Evolutionary conservation across 1,284 basidiomycete species (phyloP).

Genomic region (Porogramme epimiltina): DNA sequence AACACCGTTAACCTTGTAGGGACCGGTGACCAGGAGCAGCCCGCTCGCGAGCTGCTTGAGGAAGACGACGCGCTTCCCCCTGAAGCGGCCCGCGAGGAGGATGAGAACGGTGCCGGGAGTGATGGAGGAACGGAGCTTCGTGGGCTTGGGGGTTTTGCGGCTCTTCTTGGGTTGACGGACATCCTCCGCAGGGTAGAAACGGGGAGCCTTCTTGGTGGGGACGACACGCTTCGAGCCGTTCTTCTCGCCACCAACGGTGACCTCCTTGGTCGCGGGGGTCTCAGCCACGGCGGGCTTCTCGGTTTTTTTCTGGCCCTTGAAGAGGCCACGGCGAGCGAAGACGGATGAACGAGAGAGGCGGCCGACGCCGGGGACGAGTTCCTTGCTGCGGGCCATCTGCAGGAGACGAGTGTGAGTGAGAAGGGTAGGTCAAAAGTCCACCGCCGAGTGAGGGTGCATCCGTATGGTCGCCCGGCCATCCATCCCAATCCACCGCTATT

Average conservation of each 20-base stretch:
- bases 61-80: constrained; percentile 98
- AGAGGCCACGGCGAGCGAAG: constrained; percentile 79
- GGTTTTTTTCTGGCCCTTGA: constrained; percentile 81
- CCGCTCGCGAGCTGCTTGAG: constrained; percentile 96
- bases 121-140: constrained; percentile 86
- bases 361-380: constrained; percentile 83
- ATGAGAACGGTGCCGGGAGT: constrained; percentile 96
- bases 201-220: constrained; percentile 86
- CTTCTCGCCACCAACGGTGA: constrained; percentile 86
- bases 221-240: constrained; percentile 90
- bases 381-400: constrained; percentile 93
- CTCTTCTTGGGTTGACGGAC: constrained; percentile 88
- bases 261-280: constrained; percentile 72
- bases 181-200: constrained; percentile 98
- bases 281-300: constrained; percentile 65
- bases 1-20: constrained; percentile 99
- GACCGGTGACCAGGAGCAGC: constrained; percentile 94
- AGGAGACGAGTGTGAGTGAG: constrained; percentile 22
- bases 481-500: constrained; percentile 30
- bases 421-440: constrained; percentile 13
- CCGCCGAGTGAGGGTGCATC: constrained; percentile 35
- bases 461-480: constrained; percentile 35
- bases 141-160: constrained; percentile 82
- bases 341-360: constrained; percentile 84
- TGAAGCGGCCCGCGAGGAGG: constrained; percentile 96